phyloP scores from a whole-genome alignment of 768 basidiomycete species.

The Macrolepiota fuliginosa region DNA sequence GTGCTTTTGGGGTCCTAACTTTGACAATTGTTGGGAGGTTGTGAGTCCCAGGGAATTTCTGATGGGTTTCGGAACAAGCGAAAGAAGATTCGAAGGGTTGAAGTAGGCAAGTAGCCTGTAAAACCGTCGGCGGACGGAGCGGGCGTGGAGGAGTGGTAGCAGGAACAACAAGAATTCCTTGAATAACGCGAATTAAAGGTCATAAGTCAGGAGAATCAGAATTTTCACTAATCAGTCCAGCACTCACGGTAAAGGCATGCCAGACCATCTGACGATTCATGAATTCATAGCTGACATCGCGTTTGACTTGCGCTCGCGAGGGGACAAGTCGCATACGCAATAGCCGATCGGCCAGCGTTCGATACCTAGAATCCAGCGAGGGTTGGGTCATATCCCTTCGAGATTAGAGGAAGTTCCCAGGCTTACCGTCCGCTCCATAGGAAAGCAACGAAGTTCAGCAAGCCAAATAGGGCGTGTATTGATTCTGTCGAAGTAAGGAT shows the following conservation, averaged over 20 bases:
- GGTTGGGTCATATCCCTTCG: neutral
- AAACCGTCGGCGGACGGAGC: constrained; percentile 58
- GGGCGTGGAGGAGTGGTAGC: constrained; percentile 78
- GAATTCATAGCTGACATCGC: constrained; percentile 95
- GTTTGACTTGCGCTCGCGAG: constrained; percentile 60
- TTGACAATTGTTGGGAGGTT: neutral
- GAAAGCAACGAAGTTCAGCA: constrained; percentile 81
- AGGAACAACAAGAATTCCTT: constrained; percentile 96
- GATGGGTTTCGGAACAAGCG: constrained; percentile 26
- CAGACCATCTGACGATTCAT: constrained; percentile 99
- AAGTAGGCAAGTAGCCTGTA: constrained; percentile 33
- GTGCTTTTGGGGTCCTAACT: constrained; percentile 22
- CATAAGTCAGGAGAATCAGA: neutral
- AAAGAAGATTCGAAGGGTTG: constrained; percentile 26
- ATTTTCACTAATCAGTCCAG: neutral
- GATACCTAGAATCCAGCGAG: constrained; percentile 54
- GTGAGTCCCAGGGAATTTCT: constrained; percentile 11
- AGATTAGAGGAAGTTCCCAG: neutral
- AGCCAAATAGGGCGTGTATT: constrained; percentile 53
- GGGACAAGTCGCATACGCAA: constrained; percentile 75
- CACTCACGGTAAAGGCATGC: constrained; percentile 93
- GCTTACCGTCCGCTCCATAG: constrained; percentile 83
- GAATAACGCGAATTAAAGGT: neutral
- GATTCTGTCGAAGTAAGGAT: constrained; percentile 66
- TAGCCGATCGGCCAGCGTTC: constrained; percentile 78